These are phyloP conservation scores for Geranium brycei DNA, from an alignment of 345 rosid species.

Conservation along the genomic window DNA sequence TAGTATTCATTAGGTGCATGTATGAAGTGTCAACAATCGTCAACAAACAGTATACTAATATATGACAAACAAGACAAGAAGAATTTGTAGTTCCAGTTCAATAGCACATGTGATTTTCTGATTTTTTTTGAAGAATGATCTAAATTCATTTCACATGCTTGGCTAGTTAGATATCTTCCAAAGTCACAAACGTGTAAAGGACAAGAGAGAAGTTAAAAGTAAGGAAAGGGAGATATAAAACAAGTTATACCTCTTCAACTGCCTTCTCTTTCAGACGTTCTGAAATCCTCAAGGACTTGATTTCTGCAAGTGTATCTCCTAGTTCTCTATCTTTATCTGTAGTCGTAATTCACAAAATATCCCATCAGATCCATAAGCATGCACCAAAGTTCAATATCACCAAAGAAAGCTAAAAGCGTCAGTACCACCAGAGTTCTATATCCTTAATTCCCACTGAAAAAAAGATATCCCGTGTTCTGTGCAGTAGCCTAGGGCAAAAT, in stretches of 20 bases:
- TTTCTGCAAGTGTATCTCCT: constrained; percentile 34
- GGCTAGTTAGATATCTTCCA: too few species aligned
- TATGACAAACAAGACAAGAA: too few species aligned
- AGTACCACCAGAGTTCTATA: not conserved
- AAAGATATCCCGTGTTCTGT: not conserved
- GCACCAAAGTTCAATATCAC: too few species aligned
- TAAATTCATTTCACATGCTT: not conserved
- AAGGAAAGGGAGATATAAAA: not conserved
- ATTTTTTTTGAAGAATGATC: too few species aligned
- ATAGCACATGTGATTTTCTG: not conserved
- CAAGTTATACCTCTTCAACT: constrained; percentile 30
- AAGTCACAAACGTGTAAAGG: too few species aligned
- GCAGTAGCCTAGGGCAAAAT: too few species aligned
- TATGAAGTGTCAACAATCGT: too few species aligned
- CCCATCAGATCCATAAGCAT: not conserved
- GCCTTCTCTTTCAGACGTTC: constrained; percentile 34
- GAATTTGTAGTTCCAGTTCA: not conserved
- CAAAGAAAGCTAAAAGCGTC: too few species aligned
- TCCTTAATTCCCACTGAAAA: not conserved
- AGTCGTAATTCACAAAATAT: not conserved
- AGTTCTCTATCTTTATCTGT: constrained; percentile 38
- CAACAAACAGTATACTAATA: too few species aligned
- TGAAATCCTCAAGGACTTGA: constrained; percentile 27
- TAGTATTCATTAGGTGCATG: not conserved
- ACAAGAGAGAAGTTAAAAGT: too few species aligned